Evolutionary conservation across 192 early-diverging fungal genomes (phyloP).

Genomic region (Umbelopsis ramanniana): DNA sequence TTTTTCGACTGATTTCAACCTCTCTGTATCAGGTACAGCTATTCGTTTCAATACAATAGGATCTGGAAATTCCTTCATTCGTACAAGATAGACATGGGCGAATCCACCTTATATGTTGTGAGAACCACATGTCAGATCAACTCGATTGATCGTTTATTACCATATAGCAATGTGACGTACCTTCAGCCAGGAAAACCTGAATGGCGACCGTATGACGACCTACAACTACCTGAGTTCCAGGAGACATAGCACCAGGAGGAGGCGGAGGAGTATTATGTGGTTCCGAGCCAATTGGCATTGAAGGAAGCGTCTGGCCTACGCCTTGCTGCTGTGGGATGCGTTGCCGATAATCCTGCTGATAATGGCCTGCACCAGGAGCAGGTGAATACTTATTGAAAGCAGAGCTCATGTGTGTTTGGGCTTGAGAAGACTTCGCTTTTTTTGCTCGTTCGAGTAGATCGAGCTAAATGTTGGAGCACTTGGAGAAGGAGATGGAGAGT

Average conservation of each 20-base stretch:
- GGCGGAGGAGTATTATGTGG: constrained; percentile 30
- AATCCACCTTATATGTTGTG: constrained; percentile 69
- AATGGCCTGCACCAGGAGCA: constrained; percentile 1
- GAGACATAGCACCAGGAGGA: constrained; percentile 62
- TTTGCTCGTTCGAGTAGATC: neutral
- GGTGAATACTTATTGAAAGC: constrained; percentile 14
- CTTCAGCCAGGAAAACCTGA: constrained; percentile 78
- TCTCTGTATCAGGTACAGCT: constrained; percentile 69
- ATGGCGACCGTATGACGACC: constrained; percentile 63
- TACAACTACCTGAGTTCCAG: constrained; percentile 65
- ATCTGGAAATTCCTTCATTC: constrained; percentile 52
- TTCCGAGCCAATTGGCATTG: constrained; percentile 36
- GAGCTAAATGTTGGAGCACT: neutral
- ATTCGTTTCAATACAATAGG: constrained; percentile 83
- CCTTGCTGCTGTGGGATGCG: constrained; percentile 44
- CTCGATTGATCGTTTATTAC: neutral
- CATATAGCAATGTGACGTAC: constrained; percentile 36
- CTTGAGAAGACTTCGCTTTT: neutral
- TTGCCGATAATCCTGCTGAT: constrained; percentile 22
- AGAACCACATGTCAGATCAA: neutral
- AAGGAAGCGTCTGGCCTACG: constrained; percentile 38
- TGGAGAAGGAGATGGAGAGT: neutral
- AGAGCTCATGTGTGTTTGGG: constrained; percentile 8
- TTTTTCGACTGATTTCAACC: constrained; percentile 63
- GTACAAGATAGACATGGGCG: constrained; percentile 89